Conservation (phyloP, 108 stramenopile genomes). For the Cyclotella kingstonii region DNA sequence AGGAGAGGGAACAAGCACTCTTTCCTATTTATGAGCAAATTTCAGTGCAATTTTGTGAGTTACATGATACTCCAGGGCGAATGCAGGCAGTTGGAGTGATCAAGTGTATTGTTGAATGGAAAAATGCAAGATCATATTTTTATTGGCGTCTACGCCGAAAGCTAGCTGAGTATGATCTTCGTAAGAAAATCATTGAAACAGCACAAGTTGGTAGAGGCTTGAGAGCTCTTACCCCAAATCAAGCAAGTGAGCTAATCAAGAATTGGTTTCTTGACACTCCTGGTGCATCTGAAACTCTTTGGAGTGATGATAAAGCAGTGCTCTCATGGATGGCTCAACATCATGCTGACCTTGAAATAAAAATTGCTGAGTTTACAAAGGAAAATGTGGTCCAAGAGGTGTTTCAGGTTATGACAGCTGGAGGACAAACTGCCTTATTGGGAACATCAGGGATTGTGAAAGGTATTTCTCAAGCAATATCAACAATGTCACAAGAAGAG, state of each 20-base stretch:
- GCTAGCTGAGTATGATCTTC: conserved; percentile 94
- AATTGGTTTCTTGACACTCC: conserved; percentile 75
- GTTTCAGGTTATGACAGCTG: conserved; percentile 76
- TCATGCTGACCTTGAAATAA: conserved; percentile 64
- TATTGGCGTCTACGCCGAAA: conserved; percentile 97
- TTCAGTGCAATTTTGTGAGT: conserved; percentile 97
- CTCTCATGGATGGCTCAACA: conserved; percentile 84
- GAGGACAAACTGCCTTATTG: conserved; percentile 75
- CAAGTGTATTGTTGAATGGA: conserved; percentile 91
- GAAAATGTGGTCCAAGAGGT: conserved; percentile 82
- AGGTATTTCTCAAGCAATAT: conserved; percentile 66
- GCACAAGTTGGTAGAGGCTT: conserved; percentile 79
- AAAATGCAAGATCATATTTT: conserved; percentile 85
- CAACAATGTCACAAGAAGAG: conserved; percentile 65
- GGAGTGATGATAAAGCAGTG: conserved; percentile 82
- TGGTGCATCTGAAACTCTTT: conserved; percentile 56
- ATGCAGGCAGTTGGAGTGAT: conserved; percentile 99
- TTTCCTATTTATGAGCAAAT: conserved; percentile 93
- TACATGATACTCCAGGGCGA: conserved; percentile 99
- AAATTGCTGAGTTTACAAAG: conserved; percentile 64
- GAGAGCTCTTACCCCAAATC: conserved; percentile 57
- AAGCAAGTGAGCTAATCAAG: conserved; percentile 76
- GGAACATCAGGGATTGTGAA: conserved; percentile 85
- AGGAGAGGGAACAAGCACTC: conserved; percentile 77
- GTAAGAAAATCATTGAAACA: conserved; percentile 81